Evolutionary conservation across 208 protist species (phyloP).

Genomic region (Wallacemonas sp.): DNA sequence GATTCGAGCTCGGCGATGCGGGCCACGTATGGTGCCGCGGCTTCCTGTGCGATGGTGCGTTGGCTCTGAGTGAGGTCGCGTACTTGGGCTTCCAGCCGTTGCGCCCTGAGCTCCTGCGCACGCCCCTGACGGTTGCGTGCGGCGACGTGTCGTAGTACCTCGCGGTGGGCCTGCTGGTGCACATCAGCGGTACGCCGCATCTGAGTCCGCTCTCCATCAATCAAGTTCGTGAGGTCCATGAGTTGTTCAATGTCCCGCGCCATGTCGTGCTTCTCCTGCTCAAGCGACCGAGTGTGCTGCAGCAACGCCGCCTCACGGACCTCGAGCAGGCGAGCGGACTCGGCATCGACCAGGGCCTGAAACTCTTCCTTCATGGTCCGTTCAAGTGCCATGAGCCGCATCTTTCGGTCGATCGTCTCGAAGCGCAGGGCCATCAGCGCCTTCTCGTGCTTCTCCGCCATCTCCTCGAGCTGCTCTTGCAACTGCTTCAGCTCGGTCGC

Average conservation of each 20-base stretch:
- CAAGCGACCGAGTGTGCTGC: slow-evolving; percentile 37
- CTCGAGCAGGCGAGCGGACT: slow-evolving; percentile 43
- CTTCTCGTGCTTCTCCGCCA: slow-evolving; percentile 48
- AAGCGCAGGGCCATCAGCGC: slow-evolving; percentile 70
- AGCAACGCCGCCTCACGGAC: slow-evolving; percentile 39
- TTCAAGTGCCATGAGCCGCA: slow-evolving; percentile 74
- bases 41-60: slow-evolving; percentile 15
- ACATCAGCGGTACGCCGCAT: slow-evolving; percentile 46
- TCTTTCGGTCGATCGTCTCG: slow-evolving; percentile 80
- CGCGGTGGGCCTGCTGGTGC: slow-evolving; percentile 51
- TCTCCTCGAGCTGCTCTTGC: slow-evolving; percentile 57
- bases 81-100: slow-evolving; percentile 52
- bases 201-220: slow-evolving; percentile 39
- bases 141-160: slow-evolving; percentile 54
- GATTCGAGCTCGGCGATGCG: slow-evolving; percentile 39
- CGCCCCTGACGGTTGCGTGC: slow-evolving; percentile 34
- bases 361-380: slow-evolving; percentile 67
- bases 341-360: slow-evolving; percentile 43
- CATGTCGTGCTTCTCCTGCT: slow-evolving; percentile 49
- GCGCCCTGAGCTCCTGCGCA: slow-evolving; percentile 46
- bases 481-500: slow-evolving; percentile 62
- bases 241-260: slow-evolving; percentile 68
- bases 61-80: slow-evolving; percentile 38
- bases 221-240: slow-evolving; percentile 47
- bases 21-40: slow-evolving; percentile 32